Conservation (phyloP, 2,329 filamentous ascomycete genomes). For the Monilinia polystroma region DNA sequence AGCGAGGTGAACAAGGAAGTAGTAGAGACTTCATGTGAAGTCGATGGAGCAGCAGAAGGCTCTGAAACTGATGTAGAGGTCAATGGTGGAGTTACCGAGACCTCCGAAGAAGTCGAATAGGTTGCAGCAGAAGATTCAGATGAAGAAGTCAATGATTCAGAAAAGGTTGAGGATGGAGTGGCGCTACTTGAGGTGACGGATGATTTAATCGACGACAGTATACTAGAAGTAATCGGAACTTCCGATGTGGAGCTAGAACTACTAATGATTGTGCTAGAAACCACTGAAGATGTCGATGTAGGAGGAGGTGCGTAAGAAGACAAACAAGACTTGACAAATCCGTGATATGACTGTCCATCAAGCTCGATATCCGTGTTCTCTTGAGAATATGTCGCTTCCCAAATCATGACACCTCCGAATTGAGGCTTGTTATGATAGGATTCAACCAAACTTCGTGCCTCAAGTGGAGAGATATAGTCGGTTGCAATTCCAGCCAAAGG, state of each 20-base stretch:
- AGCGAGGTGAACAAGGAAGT: background rate
- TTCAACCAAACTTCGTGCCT: conserved; percentile 33
- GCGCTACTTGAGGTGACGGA: no score
- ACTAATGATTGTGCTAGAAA: conserved; percentile 12
- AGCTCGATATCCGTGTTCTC: conserved; percentile 27
- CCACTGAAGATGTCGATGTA: conserved; percentile 21
- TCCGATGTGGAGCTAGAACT: conserved; percentile 20
- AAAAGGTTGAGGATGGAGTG: conserved; percentile 9
- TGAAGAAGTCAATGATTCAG: background rate
- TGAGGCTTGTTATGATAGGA: conserved; percentile 29
- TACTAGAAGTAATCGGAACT: conserved; percentile 3
- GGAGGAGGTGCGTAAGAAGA: conserved; percentile 12
- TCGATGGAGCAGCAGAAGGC: background rate
- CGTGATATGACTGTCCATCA: conserved; percentile 26
- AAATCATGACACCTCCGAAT: conserved; percentile 42
- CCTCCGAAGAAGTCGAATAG: background rate
- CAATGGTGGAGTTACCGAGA: background rate
- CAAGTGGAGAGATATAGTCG: conserved; percentile 33
- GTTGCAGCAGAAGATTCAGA: background rate
- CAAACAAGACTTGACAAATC: conserved; percentile 31
- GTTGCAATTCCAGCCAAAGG: conserved; percentile 19
- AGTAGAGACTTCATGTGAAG: background rate
- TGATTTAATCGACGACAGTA: no score
- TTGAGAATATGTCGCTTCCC: conserved; percentile 36
- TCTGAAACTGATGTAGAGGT: background rate